Base-by-base conservation (phyloP, 176 grass and related monocot species). In the Aechmea fasciata region DNA sequence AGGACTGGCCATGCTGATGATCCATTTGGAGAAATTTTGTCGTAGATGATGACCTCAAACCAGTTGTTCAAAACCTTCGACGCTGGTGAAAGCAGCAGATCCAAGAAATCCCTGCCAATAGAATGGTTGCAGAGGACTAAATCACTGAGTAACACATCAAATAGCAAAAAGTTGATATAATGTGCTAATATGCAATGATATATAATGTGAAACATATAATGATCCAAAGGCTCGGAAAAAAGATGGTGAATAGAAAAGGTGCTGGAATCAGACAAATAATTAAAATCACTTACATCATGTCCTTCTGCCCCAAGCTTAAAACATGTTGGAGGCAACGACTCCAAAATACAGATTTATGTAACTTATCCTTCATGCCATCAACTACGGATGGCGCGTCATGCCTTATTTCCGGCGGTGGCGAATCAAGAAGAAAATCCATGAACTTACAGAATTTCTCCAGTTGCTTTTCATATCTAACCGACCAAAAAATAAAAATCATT, bases 371-470 rank as follows among this genome's bases (percentile, higher is more conserved):
- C 82, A 90, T 78, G 78, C 75, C 85, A 67, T 78, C 84, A 12
- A 82, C 65, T 79, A 93, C 67, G 6, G 89, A 87, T 11, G 67
- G 5, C 10, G 71, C 52, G 69, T 87, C 79, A 66, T 90, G 79
- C 72, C 77, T 80, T 57, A 77, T 13, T 78, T 97, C 89, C 0
- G 89, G 94, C 5, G 89, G 79, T 49, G 84, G 71, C 10, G 86
- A 87, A 77, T 97, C 94, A 64, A 97, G 79, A 59, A 93, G 75
- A 51, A 87, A 93, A 86, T 97, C 94, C 94, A 93, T 92, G 75
- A 92, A 85, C 68, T 85, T 81, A 75, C 89, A 97, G 71, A 92
- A 97, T 57, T 81, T 79, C 69, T 87, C 85, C 55, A 92, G 80
- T 71, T 90, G 84, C 82, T 79, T 68, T 77, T 97, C 94, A 20